Evolutionary conservation across 805 yeast genomes (phyloP), one percentile per base, ranked within the genome.

Genomic region (Priceomyces castillae): DNA sequence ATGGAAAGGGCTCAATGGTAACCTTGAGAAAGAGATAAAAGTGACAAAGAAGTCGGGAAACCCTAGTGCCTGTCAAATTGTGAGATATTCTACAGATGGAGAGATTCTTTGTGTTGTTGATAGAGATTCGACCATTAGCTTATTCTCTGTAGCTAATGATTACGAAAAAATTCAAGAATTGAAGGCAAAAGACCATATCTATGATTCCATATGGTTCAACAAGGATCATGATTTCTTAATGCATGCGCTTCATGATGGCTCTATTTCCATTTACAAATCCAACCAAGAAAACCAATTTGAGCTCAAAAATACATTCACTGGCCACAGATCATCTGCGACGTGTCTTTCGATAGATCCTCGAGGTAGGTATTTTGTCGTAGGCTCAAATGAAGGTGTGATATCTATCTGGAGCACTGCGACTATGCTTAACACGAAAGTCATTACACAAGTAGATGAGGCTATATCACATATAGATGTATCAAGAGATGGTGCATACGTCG

Each of bases 321-420:
- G 71, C 16, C 86, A 82, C 51, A 64, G 78, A 33, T 73, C 82
- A 1, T 62, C 81, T 1, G 71, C 77, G 2, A 71, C 77, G 2
- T 53, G 74, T 23, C 44, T 80, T 11, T 61, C 62, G 14, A 58
- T 79, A 40, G 85, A 80, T 51, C 82, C 83, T 3, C 54, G 68
- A 39, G 88, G 84, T 0, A 51, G 61, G 17, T 74, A 58, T 49
- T 44, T 83, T 9, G 72, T 75, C 2, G 73, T 73, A 1, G 88
- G 86, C 0, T 67, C 82, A 15, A 73, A 71, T 43, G 86, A 80
- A 46, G 85, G 85, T 19, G 67, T 75, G 15, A 70, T 78, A 5
- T 69, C 80, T 15, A 31, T 78, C 9, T 80, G 83, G 82, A 64
- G 67, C 31, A 55, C 74, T 6, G 46, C 56, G 1, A 65, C 67